Base-by-base conservation (phyloP, 345 rosid species). In the Erucastrum elatum region DNA sequence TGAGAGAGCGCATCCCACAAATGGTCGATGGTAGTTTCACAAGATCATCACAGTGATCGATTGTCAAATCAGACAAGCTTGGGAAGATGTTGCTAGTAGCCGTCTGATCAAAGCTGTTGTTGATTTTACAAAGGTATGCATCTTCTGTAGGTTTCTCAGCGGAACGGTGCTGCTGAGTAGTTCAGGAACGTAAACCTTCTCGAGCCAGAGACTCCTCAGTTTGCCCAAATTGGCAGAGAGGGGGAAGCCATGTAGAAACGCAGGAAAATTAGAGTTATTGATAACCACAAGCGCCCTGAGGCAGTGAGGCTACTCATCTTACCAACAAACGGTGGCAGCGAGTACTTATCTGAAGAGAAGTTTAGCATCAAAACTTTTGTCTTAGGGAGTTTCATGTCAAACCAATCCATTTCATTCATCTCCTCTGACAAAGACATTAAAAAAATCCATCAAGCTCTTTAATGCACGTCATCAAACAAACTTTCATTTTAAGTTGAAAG, bases 351-450 rank as follows among this genome's bases (percentile, higher is more conserved):
- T 0, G 93, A 81, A 17, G 86, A 68, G 77, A 93, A 91, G 86
- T 93, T 89, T 35, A 95, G 56, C 71, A 93, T 83, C 64, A 90
- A 88, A 39, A 90, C 99, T 82, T 95, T 91, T 34, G 97, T 89
- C 83, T 90, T 87, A 5, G 99, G 98, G 61, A 95, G 86, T 30
- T 93, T 89, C 89, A 93, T 86, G 55, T 74, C 80, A 41, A 78
- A 86, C 99, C 98, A 93, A 60, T 88, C 97, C 96, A 89, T 91
- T 70, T 88, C 93, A 17, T 8, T 70, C 94, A 93, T 93, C 82
- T 89, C 92, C 44, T 75, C 99, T 95, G 73, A 15, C 26, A 53
- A 53, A 39, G 46, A 39, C 46, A 39, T 8, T n/a, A n/a, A 17
- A 15, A 53, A 53, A 53, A 53, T 15, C 59, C 59, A 53, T 6